Evolutionary conservation across 306 rosid genomes (phyloP).

Genomic region (Inga leiocalycina): DNA sequence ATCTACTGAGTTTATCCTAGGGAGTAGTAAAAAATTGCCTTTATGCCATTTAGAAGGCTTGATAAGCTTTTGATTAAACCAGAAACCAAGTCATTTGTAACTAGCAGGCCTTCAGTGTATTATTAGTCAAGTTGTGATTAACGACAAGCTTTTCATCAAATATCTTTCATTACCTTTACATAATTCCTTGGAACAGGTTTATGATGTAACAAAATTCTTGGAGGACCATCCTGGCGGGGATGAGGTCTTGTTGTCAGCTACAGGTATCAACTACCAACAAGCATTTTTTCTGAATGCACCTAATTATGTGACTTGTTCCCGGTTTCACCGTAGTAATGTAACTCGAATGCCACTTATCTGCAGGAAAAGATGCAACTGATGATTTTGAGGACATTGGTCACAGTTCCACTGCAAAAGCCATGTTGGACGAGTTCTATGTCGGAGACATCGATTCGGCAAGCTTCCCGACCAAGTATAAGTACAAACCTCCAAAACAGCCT

Average conservation of each 20-base stretch:
- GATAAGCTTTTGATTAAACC: neutral
- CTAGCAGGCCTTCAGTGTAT: neutral
- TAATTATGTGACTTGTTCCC: neutral
- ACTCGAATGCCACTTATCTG: conserved; percentile 12
- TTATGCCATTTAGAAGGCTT: neutral
- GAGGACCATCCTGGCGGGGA: conserved; percentile 97
- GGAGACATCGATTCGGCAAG: conserved; percentile 65
- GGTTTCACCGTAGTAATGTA: neutral
- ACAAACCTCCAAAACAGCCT: conserved; percentile 66
- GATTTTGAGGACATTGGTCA: conserved; percentile 89
- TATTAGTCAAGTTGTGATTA: neutral
- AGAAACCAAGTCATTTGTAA: neutral
- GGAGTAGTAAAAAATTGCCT: conserved; percentile 2
- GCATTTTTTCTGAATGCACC: neutral
- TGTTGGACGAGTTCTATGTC: conserved; percentile 64
- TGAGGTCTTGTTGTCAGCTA: conserved; percentile 66
- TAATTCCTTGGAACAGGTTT: conserved; percentile 54
- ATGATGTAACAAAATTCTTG: conserved; percentile 73
- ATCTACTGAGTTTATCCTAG: neutral
- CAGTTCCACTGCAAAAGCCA: conserved; percentile 62
- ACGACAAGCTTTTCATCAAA: neutral
- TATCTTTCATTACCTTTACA: conserved; percentile 20
- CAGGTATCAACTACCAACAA: conserved; percentile 45
- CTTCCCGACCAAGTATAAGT: conserved; percentile 36
- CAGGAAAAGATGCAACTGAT: conserved; percentile 82